Conservation (phyloP, 1,139 yeast genomes). For the Geotrichum siamense region DNA sequence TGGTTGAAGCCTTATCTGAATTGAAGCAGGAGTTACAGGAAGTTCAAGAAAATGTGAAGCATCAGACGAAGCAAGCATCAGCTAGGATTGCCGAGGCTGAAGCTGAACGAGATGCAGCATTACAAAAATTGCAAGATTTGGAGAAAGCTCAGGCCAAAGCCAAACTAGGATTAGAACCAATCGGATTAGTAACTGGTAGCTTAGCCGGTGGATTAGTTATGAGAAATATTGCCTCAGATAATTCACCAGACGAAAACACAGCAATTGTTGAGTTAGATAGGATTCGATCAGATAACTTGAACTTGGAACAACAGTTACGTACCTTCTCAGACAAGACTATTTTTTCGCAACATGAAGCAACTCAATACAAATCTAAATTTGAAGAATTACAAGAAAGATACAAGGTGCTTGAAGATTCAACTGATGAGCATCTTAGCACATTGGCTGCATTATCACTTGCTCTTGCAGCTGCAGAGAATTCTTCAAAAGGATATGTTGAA, state of each 20-base stretch:
- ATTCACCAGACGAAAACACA: conserved; percentile 1
- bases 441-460: conserved; percentile 30
- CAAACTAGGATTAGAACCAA: background rate
- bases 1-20: conserved; percentile 30
- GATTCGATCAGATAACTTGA: conserved; percentile 12
- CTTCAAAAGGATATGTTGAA: conserved; percentile 21
- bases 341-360: conserved; percentile 25
- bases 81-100: conserved; percentile 27
- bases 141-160: conserved; percentile 12
- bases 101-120: conserved; percentile 25
- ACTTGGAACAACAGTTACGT: conserved; percentile 23
- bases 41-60: conserved; percentile 29
- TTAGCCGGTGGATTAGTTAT: conserved; percentile 1
- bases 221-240: conserved; percentile 21
- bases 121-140: conserved; percentile 11
- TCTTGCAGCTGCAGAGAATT: conserved; percentile 27
- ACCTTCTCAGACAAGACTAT: conserved; percentile 25
- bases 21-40: conserved; percentile 31
- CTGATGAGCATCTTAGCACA: conserved; percentile 28
- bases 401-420: conserved; percentile 24
- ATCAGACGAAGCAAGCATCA: conserved; percentile 33
- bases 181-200: background rate
- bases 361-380: conserved; percentile 21
- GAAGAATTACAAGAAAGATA: conserved; percentile 21
- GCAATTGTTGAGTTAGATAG: conserved; percentile 13